phyloP scores from a whole-genome alignment of 2,329 filamentous ascomycete genomes.

The Hypoxylon sp. region DNA sequence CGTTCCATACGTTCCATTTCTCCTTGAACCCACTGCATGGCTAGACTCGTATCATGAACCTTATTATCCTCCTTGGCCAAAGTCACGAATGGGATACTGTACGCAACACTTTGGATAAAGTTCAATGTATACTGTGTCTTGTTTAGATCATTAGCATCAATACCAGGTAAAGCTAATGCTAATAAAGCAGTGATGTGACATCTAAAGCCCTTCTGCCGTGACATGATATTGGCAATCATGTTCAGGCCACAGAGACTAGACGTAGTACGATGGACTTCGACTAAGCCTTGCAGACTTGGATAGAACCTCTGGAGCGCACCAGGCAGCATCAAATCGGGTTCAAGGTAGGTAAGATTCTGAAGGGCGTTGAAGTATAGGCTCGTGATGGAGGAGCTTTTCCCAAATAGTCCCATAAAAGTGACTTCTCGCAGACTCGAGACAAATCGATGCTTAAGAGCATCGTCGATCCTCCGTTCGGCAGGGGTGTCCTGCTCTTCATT shows the following conservation, averaged over 20 bases:
- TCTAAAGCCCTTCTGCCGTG: slow-evolving; percentile 92
- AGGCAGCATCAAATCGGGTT: slow-evolving; percentile 91
- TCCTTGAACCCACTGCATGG: slow-evolving; percentile 92
- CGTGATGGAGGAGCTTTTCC: slow-evolving; percentile 92
- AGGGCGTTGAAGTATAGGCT: slow-evolving; percentile 92
- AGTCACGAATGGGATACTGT: slow-evolving; percentile 93
- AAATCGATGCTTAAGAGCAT: slow-evolving; percentile 87
- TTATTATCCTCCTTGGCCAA: slow-evolving; percentile 76
- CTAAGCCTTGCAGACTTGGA: slow-evolving; percentile 93
- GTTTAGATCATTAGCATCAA: slow-evolving; percentile 96
- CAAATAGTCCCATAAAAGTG: slow-evolving; percentile 97
- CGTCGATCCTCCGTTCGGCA: slow-evolving; percentile 80
- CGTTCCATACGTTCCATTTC: slow-evolving; percentile 95
- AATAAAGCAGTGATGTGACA: slow-evolving; percentile 95
- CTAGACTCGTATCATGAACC: slow-evolving; percentile 79
- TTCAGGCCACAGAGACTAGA: slow-evolving; percentile 93
- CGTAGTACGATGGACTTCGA: slow-evolving; percentile 96
- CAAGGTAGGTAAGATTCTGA: slow-evolving; percentile 88
- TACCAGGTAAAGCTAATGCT: slow-evolving; percentile 92
- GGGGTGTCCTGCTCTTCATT: slow-evolving; percentile 92
- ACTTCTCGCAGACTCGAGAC: slow-evolving; percentile 91
- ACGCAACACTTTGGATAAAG: slow-evolving; percentile 95
- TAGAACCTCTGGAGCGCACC: slow-evolving; percentile 97
- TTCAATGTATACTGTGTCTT: slow-evolving; percentile 96
- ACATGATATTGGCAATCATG: slow-evolving; percentile 91